Base-by-base conservation (phyloP, 2,329 filamentous ascomycete genomes). In the Graphilbum sp. region DNA sequence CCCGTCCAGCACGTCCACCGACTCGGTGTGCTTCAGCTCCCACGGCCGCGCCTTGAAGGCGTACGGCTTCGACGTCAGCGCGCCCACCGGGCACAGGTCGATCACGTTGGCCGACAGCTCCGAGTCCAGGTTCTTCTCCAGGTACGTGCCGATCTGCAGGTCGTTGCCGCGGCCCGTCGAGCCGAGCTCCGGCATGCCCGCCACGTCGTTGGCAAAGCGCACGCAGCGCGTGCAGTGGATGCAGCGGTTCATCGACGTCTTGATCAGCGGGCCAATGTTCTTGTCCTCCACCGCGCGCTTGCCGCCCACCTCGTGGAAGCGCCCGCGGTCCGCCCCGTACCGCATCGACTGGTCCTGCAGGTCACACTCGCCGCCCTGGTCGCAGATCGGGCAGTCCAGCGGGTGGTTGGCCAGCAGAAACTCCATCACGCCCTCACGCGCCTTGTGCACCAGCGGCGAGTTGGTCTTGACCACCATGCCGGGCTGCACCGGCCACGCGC, bases 381-480 rank as follows among this genome's bases (percentile, higher is more conserved):
- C 90, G 67, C 90, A 98, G 57, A 98, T 85, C 35, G 87, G 86
- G 66, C 88, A 95, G 64, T 96, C 87, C 48, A 95, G 72, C 35
- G 87, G 87, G 59, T 96, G 87, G 61, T 96, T 96, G 51, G 88
- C 86, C 44, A 98, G 74, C 47, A 98, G 66, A 53, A 98, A 98
- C 58, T 98, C 90, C 90, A 96, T 98, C 37, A 98, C 86, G 57
- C 90, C 90, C 68, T 98, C 90, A 55, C 90, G 78, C 50, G 90
- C 90, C 67, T 98, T 98, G 70, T 98, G 90, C 51, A 85, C 80
- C 47, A 96, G 72, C 32, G 88, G 84, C 41, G 90, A 95, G 63
- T 95, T 85, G 46, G 90, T 98, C 74, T 96, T 95, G 53, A 98
- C 90, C 37, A 94, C 86, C 90, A 98, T 98, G 45, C 90, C 90